Conservation (phyloP, 768 basidiomycete genomes). For the Boletus huronensis region DNA sequence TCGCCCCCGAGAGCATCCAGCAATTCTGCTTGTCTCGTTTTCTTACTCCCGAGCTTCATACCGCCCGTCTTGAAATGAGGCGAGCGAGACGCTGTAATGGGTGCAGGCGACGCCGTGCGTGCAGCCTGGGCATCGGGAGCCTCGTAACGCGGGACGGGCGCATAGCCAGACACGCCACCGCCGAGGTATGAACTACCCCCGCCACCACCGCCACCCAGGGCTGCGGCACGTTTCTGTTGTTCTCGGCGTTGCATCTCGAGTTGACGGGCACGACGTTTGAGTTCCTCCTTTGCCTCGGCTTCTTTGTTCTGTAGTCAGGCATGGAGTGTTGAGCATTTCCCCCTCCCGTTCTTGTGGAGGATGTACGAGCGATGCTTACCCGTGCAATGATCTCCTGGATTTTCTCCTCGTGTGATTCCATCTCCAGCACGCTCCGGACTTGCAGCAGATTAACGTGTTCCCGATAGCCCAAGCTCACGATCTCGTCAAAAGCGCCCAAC, state of each 20-base stretch:
- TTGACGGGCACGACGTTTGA: slow-evolving; percentile 96
- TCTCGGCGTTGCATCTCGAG: slow-evolving; percentile 97
- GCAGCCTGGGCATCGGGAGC: slow-evolving; percentile 49
- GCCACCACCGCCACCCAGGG: slow-evolving; percentile 40
- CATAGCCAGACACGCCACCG: slow-evolving; percentile 67
- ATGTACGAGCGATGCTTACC: slow-evolving; percentile 43
- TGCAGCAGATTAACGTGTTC: slow-evolving; percentile 78
- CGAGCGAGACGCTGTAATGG: slow-evolving; percentile 49
- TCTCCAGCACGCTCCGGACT: slow-evolving; percentile 74
- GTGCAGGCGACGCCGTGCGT: slow-evolving; percentile 40
- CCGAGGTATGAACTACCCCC: slow-evolving; percentile 59
- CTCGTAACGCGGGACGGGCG: slow-evolving; percentile 70
- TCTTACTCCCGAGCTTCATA: slow-evolving; percentile 96
- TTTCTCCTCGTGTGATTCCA: slow-evolving; percentile 91
- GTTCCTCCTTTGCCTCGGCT: slow-evolving; percentile 97
- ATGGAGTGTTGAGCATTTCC: background rate
- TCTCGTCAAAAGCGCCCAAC: slow-evolving; percentile 93
- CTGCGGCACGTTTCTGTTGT: slow-evolving; percentile 74
- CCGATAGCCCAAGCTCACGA: slow-evolving; percentile 85
- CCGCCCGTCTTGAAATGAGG: slow-evolving; percentile 92
- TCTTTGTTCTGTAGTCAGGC: slow-evolving; percentile 78
- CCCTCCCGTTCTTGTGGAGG: no score
- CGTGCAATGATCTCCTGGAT: slow-evolving; percentile 98
- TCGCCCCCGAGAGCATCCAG: slow-evolving; percentile 86
- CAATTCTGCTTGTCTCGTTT: slow-evolving; percentile 83